Evolutionary conservation across 371 early-diverging fungal species (phyloP), one percentile per base, ranked within the genome.

Genomic region (Actinomucor elegans): DNA sequence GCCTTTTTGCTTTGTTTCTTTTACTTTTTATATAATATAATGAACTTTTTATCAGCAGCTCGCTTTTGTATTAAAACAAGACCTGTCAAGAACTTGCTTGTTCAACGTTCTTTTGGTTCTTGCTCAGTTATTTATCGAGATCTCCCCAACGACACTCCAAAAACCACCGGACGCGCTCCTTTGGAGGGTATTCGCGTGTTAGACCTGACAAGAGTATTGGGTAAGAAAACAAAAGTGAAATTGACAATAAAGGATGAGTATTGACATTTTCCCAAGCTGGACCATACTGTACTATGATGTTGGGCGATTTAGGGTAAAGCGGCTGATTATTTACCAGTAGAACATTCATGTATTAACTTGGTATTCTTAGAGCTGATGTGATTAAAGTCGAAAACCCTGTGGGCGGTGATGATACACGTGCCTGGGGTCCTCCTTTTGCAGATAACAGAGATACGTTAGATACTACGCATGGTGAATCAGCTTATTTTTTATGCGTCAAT

Each of bases 401-500:
- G 18, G 79, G 80, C 10, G 88, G 89, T 26, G 96, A 94, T 59
- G 96, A 95, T 61, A 94, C 96, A 0, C 81, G 94, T 4, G 59
- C 80, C 7, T 95, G 94, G 94, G 92, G 93, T 0, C 88, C 91
- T 5, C 89, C 90, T 4, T 88, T 81, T 73, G 77, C 81, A 12
- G 45, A 55, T 43, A 82, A 75, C 52, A 58, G 62, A 23, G 79
- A 80, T 27, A 21, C 64, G 2, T 51, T 45, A 14, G 73, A 71
- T 55, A 44, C 32, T 2, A 42, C 34, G 2, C 69, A 58, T 0
- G 80, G 80, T 0, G 94, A 95, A 58, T 86, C 88, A 50, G 92
- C 96, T 10, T 96, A 96, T 68, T 96, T 92, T 68, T 68, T 96
- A 40, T 84, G 90, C 45, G 87, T 89, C 29, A 96, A 96, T 58